Conservation (phyloP, 139 green algal genomes). For the Spirogloea muscicola region DNA sequence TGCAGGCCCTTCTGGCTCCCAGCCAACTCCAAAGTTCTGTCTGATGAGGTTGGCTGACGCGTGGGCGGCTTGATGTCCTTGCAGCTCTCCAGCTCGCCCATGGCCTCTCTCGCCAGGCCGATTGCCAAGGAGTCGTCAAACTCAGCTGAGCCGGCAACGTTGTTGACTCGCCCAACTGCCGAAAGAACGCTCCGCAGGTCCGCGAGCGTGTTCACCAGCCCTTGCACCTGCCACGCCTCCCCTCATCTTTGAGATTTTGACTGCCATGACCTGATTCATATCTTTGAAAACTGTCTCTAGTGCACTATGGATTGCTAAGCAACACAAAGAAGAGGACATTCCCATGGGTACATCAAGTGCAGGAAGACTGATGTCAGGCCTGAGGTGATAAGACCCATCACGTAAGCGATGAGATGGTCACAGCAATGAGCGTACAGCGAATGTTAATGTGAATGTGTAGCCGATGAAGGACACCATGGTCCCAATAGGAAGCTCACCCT, state of each 20-base stretch:
- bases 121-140: constrained; percentile 5
- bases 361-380: too few species aligned
- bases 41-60: too few species aligned
- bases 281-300: background rate
- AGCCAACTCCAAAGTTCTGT: too few species aligned
- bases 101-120: background rate
- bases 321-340: background rate
- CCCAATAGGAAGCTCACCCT: constrained; percentile 24
- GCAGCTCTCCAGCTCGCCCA: constrained; percentile 4
- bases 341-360: background rate
- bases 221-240: constrained; percentile 18
- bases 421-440: constrained; percentile 11
- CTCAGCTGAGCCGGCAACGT: background rate
- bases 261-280: constrained; percentile 2
- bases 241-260: background rate
- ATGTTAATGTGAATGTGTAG: constrained; percentile 50
- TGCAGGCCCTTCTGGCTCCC: too few species aligned
- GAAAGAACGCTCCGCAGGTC: constrained; percentile 11
- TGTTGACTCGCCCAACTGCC: constrained; percentile 35
- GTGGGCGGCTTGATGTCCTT: background rate
- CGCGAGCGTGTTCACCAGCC: constrained; percentile 40
- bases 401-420: background rate
- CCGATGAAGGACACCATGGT: constrained; percentile 42
- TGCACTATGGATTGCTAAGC: background rate
- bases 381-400: too few species aligned